Evolutionary conservation across 805 yeast species (phyloP), one percentile per base, ranked within the genome.

Genomic region (Lipomyces sp.): DNA sequence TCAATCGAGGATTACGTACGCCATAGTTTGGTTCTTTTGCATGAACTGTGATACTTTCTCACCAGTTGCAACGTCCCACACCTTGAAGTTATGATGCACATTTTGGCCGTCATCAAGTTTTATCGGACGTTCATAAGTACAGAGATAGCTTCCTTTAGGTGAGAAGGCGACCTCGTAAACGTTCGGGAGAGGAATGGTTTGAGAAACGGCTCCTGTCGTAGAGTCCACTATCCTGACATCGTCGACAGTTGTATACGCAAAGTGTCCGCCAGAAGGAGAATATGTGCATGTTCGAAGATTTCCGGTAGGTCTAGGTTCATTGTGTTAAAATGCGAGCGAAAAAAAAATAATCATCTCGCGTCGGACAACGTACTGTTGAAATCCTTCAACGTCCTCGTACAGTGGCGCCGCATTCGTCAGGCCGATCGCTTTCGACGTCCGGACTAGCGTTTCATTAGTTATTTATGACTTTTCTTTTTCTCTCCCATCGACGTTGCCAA

Each of bases 71-170:
- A 89, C 79, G 71, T 86, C 83, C 85, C 89, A 92, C 65, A 95
- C 84, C 75, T 86, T 86, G 70, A 94, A 91, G 78, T 95, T 95
- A 69, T 91, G 86, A 67, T 82, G 84, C 84, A 87, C 90, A 29
- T 58, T 54, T 30, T 56, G 42, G 57, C 96, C 93, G 60, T 86
- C 92, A 72, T 85, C 87, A 73, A 85, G 81, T 73, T 88, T 85
- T 59, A 85, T 80, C 3, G 98, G 96, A 75, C 92, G 90, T 72
- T 92, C 92, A 97, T 98, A 95, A 50, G 96, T 86, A 70, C 90
- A 85, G 69, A 95, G 78, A 75, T 82, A 93, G 57, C 86, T 85
- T 15, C 97, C 98, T 58, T 85, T 82, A 8, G 98, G 97, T n/a
- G 97, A 90, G 77, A 95, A 92, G 68, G 86, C 86, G 73, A 95